Conservation (phyloP, 441 rosid genomes). For the Melastoma candidum region DNA sequence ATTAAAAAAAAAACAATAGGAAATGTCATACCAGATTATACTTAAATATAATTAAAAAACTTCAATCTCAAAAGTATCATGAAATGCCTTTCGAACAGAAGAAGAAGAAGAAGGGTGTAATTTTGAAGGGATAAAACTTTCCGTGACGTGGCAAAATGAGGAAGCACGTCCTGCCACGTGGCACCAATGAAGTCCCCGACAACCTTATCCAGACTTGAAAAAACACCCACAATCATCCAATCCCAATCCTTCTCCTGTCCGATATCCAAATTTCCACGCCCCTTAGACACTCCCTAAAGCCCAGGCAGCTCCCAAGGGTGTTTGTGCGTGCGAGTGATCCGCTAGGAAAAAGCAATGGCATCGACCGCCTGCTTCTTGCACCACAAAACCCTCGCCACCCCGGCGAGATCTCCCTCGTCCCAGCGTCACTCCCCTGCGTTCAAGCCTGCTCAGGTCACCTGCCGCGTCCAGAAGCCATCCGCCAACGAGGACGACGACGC, state of each 20-base stretch:
- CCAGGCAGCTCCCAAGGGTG: too few species aligned
- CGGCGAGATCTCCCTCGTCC: conserved; percentile 37
- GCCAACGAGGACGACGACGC: conserved; percentile 30
- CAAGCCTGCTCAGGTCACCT: conserved; percentile 46
- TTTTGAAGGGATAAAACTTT: too few species aligned
- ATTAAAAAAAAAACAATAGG: too few species aligned
- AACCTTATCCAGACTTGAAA: conserved; percentile 43
- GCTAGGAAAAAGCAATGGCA: conserved; percentile 35
- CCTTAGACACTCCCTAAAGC: too few species aligned
- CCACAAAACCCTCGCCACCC: conserved; percentile 55
- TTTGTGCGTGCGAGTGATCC: too few species aligned
- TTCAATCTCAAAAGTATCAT: too few species aligned
- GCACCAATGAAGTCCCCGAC: conserved; percentile 8
- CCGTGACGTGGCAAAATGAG: conserved; percentile 27
- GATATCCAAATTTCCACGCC: too few species aligned
- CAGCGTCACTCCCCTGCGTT: conserved; percentile 30
- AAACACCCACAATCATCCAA: conserved; percentile 22
- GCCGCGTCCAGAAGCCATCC: conserved; percentile 63
- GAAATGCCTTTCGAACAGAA: too few species aligned
- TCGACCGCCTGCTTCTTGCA: conserved; percentile 84
- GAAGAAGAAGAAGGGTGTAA: too few species aligned
- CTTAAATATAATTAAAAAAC: too few species aligned
- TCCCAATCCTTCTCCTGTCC: conserved; percentile 16
- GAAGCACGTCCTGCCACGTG: not conserved
- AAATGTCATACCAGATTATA: too few species aligned